Base-by-base conservation (phyloP, 192 early-diverging fungal species). In the Ambispora gerdemannii region DNA sequence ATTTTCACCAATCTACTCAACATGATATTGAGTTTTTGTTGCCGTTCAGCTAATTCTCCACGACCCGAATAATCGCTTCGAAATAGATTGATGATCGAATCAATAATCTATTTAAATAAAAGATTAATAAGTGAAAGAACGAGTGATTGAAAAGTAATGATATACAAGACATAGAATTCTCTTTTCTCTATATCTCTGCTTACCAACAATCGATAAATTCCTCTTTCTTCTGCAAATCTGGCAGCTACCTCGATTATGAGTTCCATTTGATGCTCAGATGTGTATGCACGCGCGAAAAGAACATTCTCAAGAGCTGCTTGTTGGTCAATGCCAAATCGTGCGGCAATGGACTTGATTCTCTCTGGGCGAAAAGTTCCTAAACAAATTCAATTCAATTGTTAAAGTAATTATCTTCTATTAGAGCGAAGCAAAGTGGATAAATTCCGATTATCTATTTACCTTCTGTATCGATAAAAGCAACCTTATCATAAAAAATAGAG, bases 351-450 rank as follows among this genome's bases (percentile, higher is more conserved):
- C 31, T 78, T 76, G 68, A 93, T 92, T 28, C 93, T 84, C 31
- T 91, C 91, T 19, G 92, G 91, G 17, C 93, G 85, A 74, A 94
- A 94, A 3, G 91, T 94, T 34, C 93, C 85, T 82, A 82, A 81
- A 1, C 81, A 83, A 50, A n/a, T n/a, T n/a, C n/a, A n/a, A n/a
- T n/a, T n/a, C n/a, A n/a, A n/a, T n/a, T n/a, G n/a, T n/a, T n/a
- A n/a, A n/a, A n/a, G n/a, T n/a, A n/a, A n/a, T n/a, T n/a, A n/a
- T n/a, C n/a, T n/a, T n/a, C n/a, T n/a, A n/a, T n/a, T n/a, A n/a
- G n/a, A n/a, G n/a, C n/a, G n/a, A n/a, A n/a, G n/a, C n/a, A n/a
- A n/a, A n/a, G n/a, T n/a, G n/a, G n/a, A n/a, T n/a, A n/a, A n/a
- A n/a, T n/a, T n/a, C 3, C 17, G 24, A 34, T 63, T 36, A 6